A percentile compares a stretch with the other conserved stretches of the same genome.
Conservation (phyloP, 2,329 filamentous ascomycete genomes). For the Domatiomyces globalis region DNA sequence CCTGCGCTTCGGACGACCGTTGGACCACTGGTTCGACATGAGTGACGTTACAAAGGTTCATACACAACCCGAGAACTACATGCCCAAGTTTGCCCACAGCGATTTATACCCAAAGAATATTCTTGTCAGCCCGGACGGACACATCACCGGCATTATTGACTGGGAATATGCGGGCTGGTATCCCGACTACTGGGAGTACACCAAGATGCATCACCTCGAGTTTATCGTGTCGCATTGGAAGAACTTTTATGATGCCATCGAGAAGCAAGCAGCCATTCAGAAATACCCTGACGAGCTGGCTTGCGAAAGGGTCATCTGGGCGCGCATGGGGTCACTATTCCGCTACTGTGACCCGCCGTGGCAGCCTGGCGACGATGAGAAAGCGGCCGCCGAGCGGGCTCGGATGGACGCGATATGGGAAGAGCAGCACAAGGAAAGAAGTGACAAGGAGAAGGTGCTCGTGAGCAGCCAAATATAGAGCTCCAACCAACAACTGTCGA, state of each 20-base stretch:
- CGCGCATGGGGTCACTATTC: neutral
- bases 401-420: neutral
- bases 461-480: too few relatives aligned
- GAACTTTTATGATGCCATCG: neutral
- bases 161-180: conserved; percentile 19
- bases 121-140: conserved; percentile 10
- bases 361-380: neutral
- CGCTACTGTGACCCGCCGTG: neutral
- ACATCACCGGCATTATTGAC: conserved; percentile 16
- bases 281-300: neutral
- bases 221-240: neutral
- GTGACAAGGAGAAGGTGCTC: neutral
- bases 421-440: neutral
- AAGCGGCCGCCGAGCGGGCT: neutral
- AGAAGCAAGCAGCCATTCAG: neutral
- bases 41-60: neutral
- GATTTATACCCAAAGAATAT: conserved; percentile 18
- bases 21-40: too few relatives aligned
- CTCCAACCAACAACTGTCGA: neutral
- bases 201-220: conserved; percentile 11
- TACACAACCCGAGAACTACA: neutral
- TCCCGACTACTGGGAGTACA: conserved; percentile 18
- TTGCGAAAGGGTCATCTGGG: neutral
- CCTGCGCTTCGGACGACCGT: neutral
- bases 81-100: conserved; percentile 12